Percentiles rank a stretch among this genome's conserved stretches.
Evolutionary conservation across 2,329 filamentous ascomycete species (phyloP).

Genomic region (Stylonectria norvegica): DNA sequence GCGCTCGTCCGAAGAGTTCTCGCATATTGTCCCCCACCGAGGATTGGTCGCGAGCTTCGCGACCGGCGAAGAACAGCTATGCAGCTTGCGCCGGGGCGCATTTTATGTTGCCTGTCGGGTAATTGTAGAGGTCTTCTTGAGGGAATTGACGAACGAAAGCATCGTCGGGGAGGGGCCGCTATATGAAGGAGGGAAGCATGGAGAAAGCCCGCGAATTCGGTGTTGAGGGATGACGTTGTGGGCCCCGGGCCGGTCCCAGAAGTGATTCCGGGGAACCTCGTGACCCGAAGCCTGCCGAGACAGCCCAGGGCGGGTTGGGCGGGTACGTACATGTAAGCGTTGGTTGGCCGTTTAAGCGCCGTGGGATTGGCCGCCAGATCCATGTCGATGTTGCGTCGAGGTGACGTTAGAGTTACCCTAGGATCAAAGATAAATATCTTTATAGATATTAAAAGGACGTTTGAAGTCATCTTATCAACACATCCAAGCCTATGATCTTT

Average conservation of each 20-base stretch:
- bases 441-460: no score
- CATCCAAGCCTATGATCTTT: no score
- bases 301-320: no score
- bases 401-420: no score
- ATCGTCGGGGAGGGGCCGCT: conserved; percentile 4
- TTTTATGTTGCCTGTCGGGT: conserved; percentile 10
- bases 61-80: conserved; percentile 15
- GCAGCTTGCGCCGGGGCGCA: conserved; percentile 19
- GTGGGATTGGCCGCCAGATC: conserved; percentile 7
- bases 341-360: conserved; percentile 19
- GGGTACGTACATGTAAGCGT: no score
- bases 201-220: conserved; percentile 24
- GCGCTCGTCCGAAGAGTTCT: conserved; percentile 23
- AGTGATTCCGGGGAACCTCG: conserved; percentile 20
- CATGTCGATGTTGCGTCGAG: no score
- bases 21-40: conserved; percentile 15
- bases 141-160: conserved; percentile 8
- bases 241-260: conserved; percentile 26
- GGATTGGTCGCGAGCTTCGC: conserved; percentile 11
- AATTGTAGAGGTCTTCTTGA: background rate
- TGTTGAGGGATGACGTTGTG: conserved; percentile 25
- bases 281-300: conserved; percentile 19
- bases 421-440: no score
- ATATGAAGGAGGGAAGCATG: conserved; percentile 12
- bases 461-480: no score